Evolutionary conservation across 2,329 filamentous ascomycete species (phyloP), one percentile per base, ranked within the genome.

Genomic region (Aureobasidium sp.): DNA sequence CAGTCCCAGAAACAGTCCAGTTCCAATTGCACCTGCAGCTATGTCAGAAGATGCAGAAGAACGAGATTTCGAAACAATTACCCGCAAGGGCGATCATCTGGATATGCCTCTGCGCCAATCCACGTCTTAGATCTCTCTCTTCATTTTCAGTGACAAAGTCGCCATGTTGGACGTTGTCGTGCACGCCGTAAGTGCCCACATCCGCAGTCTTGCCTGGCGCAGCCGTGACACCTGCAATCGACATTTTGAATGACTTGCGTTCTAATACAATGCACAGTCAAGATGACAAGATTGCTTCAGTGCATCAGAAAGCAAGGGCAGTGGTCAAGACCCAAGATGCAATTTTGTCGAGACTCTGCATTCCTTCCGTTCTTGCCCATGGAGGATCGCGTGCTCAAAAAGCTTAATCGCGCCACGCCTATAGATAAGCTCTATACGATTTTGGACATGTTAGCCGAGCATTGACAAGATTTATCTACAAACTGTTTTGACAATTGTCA

Each of bases 1-100:
- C 61, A 78, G 80, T 64, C 87, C 87, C 69, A 91, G 87, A 66
- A 91, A 88, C 60, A 91, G 78, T 72, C 88, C 88, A 60, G 87
- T 90, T 59, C 84, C 87, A 64, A 90, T 86, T 64, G 88, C 87
- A 72, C 88, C 88, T 57, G n/a, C 15, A 29, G 23, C 5, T 12
- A 5, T 26, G 29, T 58, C 41, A 58, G n/a, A 23, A 5, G 15
- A 9, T 15, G 20, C 20, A 23, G 3, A 13, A 6, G 5, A 2
- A 23, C 5, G 3, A 2, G 1, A 2, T 5, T 26, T 3, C 6
- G 5, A 17, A 8, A 2, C 2, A 8, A 4, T 17, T 73, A 34
- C 74, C 73, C 2, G 73, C 73, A 23, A 76, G 65, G 15, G 73
- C 72, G 50, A 75, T 75, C 72, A 75, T 74, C 37, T 65, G 65